phyloP scores from a whole-genome alignment of 176 grass and related monocot genomes.

The Urochloa ruziziensis region DNA sequence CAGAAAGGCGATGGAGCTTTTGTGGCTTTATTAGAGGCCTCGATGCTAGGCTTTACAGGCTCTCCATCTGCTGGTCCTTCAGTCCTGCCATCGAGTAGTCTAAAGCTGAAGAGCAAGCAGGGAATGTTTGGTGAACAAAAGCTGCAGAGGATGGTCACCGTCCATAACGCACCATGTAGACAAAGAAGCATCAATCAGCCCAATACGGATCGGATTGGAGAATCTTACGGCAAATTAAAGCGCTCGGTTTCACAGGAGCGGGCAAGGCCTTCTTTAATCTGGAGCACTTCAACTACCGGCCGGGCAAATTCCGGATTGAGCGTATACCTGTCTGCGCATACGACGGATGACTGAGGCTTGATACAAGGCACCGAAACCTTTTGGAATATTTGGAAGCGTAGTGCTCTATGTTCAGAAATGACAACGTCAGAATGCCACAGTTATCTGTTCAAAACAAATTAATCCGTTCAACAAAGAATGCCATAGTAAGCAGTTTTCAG shows the following conservation, averaged over 20 bases:
- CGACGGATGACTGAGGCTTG: neutral
- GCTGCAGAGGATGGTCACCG: conserved; percentile 22
- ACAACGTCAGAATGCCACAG: too few species aligned
- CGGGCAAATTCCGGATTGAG: neutral
- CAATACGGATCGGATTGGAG: neutral
- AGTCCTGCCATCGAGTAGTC: neutral
- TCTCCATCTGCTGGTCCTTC: neutral
- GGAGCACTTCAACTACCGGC: conserved; percentile 40
- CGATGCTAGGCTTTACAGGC: conserved; percentile 26
- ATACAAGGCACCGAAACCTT: neutral
- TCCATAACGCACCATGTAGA: neutral
- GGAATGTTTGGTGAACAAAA: conserved; percentile 35
- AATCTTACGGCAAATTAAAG: conserved; percentile 23
- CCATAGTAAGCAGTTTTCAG: too few species aligned
- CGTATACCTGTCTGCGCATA: neutral
- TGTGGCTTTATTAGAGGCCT: conserved; percentile 8
- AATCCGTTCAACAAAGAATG: too few species aligned
- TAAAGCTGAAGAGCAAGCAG: neutral
- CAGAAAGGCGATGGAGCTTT: conserved; percentile 24
- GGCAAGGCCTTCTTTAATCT: conserved; percentile 13
- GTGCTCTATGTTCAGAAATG: too few species aligned
- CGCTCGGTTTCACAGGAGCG: neutral
- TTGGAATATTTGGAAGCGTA: too few species aligned
- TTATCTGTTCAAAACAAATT: too few species aligned
- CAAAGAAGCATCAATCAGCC: neutral